Percentiles rank a stretch among this genome's conserved stretches.
Evolutionary conservation across 768 basidiomycete genomes (phyloP).

Genomic region (Daedaleopsis nitida): DNA sequence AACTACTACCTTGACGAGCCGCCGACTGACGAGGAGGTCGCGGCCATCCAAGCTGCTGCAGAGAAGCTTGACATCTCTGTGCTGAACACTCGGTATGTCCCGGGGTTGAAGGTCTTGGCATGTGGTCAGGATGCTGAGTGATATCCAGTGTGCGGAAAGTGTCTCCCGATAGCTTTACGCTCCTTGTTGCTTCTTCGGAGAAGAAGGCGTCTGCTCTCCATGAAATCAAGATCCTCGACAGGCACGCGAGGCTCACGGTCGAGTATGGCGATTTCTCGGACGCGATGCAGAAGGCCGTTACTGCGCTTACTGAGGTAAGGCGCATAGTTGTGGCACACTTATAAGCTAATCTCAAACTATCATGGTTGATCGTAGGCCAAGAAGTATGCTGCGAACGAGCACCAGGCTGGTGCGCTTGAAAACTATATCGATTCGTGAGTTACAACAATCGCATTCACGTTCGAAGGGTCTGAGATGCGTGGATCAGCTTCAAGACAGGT

Average conservation of each 20-base stretch:
- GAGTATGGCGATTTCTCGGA: constrained; percentile 77
- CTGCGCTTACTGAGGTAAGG: constrained; percentile 59
- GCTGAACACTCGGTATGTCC: constrained; percentile 73
- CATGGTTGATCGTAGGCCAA: constrained; percentile 51
- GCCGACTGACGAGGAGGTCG: constrained; percentile 77
- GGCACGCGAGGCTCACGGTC: constrained; percentile 56
- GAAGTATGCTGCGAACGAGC: constrained; percentile 71
- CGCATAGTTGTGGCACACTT: neutral
- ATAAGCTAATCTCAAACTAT: neutral
- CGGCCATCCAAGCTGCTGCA: constrained; percentile 69
- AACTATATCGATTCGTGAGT: constrained; percentile 77
- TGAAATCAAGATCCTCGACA: constrained; percentile 44
- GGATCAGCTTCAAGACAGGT: constrained; percentile 70
- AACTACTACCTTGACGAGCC: constrained; percentile 84
- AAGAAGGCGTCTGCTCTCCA: constrained; percentile 42
- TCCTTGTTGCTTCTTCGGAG: constrained; percentile 74
- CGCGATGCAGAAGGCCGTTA: constrained; percentile 53
- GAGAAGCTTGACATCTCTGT: constrained; percentile 78
- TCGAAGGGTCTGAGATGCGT: neutral
- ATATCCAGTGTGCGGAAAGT: constrained; percentile 67
- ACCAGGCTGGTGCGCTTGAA: constrained; percentile 74
- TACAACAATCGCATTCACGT: neutral
- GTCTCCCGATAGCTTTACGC: constrained; percentile 57
- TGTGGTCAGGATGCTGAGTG: neutral
- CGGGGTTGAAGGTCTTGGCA: neutral